Evolutionary conservation across 352 stramenopile genomes (phyloP).

Genomic region (Globisporangium alternatum): DNA sequence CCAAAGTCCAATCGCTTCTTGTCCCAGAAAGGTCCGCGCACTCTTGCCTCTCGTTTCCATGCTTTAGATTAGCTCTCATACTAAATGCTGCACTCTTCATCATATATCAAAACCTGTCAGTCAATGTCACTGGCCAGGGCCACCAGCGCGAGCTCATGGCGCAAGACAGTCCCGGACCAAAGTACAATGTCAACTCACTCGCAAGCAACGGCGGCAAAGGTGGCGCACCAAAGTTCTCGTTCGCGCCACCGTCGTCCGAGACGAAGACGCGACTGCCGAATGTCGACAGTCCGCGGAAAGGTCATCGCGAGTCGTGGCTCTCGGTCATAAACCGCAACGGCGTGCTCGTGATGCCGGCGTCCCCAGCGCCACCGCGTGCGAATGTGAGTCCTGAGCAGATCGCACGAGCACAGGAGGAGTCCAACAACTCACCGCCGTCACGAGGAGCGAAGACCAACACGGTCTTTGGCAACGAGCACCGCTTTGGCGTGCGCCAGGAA

Average conservation of each 20-base stretch:
- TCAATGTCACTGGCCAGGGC: conserved; percentile 56
- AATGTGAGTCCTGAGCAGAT: conserved; percentile 18
- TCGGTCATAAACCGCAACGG: conserved; percentile 82
- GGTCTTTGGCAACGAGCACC: conserved; percentile 72
- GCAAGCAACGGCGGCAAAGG: conserved; percentile 51
- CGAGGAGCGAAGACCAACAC: conserved; percentile 33
- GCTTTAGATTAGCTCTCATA: not conserved
- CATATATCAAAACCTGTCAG: conserved; percentile 19
- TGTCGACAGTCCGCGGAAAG: conserved; percentile 47
- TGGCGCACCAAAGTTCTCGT: conserved; percentile 57
- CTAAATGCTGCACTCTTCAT: not conserved
- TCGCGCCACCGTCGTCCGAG: conserved; percentile 50
- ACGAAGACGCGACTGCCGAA: conserved; percentile 52
- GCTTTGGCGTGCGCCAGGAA: conserved; percentile 60
- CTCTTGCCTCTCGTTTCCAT: not conserved
- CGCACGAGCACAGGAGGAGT: conserved; percentile 15
- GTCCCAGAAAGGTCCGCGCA: conserved; percentile 65
- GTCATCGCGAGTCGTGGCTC: conserved; percentile 77
- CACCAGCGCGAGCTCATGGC: conserved; percentile 79
- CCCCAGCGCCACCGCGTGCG: conserved; percentile 21
- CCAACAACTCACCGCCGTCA: conserved; percentile 22
- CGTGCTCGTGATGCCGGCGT: conserved; percentile 69
- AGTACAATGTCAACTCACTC: conserved; percentile 75
- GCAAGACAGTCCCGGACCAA: conserved; percentile 72
- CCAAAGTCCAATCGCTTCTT: conserved; percentile 77